Evolutionary conservation across 2,329 filamentous ascomycete species (phyloP).

Genomic region (Juglanconis sp.): DNA sequence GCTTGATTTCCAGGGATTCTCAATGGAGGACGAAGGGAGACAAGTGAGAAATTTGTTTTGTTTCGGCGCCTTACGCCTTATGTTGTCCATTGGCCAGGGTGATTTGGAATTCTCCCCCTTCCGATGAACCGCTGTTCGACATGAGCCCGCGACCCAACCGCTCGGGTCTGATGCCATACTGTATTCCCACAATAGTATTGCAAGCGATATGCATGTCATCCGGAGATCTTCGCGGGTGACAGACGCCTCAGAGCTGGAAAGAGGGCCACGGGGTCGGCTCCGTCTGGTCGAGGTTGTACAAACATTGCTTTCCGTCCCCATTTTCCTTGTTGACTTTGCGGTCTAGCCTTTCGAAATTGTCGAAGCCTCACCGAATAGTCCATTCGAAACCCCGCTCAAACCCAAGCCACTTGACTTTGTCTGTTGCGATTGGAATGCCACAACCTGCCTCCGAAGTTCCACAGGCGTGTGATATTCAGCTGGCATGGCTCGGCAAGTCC

Average conservation of each 20-base stretch:
- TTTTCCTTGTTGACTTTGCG: background rate
- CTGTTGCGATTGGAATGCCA: conserved; percentile 6
- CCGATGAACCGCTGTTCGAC: conserved; percentile 9
- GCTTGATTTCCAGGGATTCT: background rate
- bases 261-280: conserved; percentile 4
- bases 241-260: conserved; percentile 13
- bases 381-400: conserved; percentile 7
- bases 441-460: conserved; percentile 2
- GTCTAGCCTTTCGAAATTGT: conserved; percentile 11
- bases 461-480: conserved; percentile 15
- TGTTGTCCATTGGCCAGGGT: conserved; percentile 10
- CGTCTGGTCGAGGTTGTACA: conserved; percentile 14
- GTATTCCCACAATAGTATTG: conserved; percentile 1
- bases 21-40: conserved; percentile 8
- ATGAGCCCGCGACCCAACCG: conserved; percentile 10
- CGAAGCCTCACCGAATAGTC: conserved; percentile 18
- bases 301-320: conserved; percentile 2
- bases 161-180: conserved; percentile 6
- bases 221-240: conserved; percentile 15
- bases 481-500: conserved; percentile 7
- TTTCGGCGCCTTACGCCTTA: conserved; percentile 1
- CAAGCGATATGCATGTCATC: conserved; percentile 12
- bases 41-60: conserved; percentile 1
- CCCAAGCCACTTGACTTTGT: conserved; percentile 16
- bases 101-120: conserved; percentile 17